Evolutionary conservation across 495 filamentous ascomycete genomes (phyloP).

Genomic region (Cercophora newfieldiana): DNA sequence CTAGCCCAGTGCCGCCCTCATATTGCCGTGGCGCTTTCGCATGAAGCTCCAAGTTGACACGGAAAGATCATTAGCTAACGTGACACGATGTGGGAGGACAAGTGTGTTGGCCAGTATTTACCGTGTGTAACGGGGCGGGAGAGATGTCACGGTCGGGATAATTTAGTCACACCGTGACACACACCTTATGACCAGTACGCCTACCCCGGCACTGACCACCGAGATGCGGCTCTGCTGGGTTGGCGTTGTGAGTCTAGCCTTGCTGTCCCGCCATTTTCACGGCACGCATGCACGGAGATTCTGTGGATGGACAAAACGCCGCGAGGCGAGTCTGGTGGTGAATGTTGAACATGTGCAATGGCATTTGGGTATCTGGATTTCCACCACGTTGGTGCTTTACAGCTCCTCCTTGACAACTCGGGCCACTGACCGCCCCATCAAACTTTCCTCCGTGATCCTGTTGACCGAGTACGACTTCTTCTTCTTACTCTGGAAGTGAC

Average conservation of each 20-base stretch:
- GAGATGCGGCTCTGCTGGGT: slow-evolving; percentile 11
- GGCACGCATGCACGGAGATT: neutral
- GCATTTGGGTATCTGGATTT: slow-evolving; percentile 18
- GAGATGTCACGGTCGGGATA: neutral
- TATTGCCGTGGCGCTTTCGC: neutral
- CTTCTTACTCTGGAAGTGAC: slow-evolving; percentile 68
- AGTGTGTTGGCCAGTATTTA: neutral
- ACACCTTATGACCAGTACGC: neutral
- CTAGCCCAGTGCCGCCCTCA: too few relatives aligned
- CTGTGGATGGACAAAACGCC: neutral
- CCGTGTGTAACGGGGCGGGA: neutral
- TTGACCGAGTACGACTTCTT: slow-evolving; percentile 77
- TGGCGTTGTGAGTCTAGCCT: neutral
- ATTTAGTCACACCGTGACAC: too few relatives aligned
- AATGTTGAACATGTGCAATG: neutral
- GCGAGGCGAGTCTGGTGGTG: neutral
- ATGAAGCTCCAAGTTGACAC: neutral
- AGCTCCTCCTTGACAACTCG: slow-evolving; percentile 9
- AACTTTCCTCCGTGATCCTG: slow-evolving; percentile 55
- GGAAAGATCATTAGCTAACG: neutral
- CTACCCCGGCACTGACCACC: neutral
- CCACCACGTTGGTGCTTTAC: neutral
- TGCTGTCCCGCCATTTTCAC: neutral
- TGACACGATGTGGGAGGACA: neutral
- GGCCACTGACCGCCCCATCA: slow-evolving; percentile 21